phyloP scores from a whole-genome alignment of 1,139 yeast genomes.

The Williopsis jadinii region DNA sequence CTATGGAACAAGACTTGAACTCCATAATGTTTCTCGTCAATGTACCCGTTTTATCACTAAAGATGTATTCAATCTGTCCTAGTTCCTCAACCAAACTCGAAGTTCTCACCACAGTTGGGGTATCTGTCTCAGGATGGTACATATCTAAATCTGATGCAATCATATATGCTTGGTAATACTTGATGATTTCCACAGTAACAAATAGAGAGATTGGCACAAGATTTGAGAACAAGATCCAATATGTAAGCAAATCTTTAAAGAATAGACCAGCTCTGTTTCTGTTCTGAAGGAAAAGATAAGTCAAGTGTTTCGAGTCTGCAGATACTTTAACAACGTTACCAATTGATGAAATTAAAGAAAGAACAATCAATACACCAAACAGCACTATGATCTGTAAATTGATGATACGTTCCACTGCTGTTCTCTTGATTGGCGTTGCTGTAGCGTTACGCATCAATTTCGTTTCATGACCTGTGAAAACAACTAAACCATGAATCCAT shows the following conservation, averaged over 20 bases:
- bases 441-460: conserved; percentile 98
- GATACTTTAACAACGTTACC: conserved; percentile 79
- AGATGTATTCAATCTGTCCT: conserved; percentile 92
- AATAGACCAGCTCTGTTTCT: conserved; percentile 65
- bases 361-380: conserved; percentile 68
- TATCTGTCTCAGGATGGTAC: conserved; percentile 81
- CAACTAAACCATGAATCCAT: conserved; percentile 91
- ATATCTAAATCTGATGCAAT: conserved; percentile 91
- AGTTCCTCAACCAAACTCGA: conserved; percentile 93
- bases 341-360: conserved; percentile 73
- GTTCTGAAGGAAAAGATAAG: conserved; percentile 65
- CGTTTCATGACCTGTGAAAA: conserved; percentile 97
- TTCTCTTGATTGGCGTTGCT: conserved; percentile 94
- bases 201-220: conserved; percentile 92
- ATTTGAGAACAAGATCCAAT: conserved; percentile 93
- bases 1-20: conserved; percentile 89
- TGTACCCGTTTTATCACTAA: conserved; percentile 96
- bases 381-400: conserved; percentile 86
- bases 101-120: conserved; percentile 92
- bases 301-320: conserved; percentile 43
- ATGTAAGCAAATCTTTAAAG: conserved; percentile 82
- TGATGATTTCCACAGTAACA: conserved; percentile 92
- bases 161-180: conserved; percentile 90
- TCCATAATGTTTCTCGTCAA: conserved; percentile 94
- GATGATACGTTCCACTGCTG: conserved; percentile 94